phyloP scores from a whole-genome alignment of 129 eudicot species.

The Erigeron canadensis region DNA sequence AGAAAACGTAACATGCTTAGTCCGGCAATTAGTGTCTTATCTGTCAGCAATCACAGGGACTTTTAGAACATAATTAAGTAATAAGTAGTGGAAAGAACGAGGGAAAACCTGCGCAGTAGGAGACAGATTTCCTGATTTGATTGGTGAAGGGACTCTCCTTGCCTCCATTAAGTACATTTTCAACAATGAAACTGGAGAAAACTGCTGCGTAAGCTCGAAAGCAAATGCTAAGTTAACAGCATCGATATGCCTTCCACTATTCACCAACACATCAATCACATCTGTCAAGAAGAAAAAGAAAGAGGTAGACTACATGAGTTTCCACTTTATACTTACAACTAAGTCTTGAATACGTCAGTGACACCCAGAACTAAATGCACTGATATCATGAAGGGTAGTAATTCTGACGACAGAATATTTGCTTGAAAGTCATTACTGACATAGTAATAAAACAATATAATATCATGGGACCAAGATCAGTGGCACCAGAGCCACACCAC shows the following conservation, averaged over 20 bases:
- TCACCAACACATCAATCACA: conserved; percentile 83
- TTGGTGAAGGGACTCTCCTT: conserved; percentile 61
- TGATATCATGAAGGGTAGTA: neutral
- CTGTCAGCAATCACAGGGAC: neutral
- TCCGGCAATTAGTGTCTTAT: neutral
- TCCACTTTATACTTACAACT: neutral
- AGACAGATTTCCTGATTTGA: conserved; percentile 63
- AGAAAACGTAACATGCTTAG: neutral
- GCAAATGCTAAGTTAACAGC: conserved; percentile 92
- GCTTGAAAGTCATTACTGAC: neutral
- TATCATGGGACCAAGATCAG: neutral
- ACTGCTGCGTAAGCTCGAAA: conserved; percentile 84
- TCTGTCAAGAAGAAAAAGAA: conserved; percentile 44
- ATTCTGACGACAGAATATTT: neutral
- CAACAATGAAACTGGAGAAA: conserved; percentile 72
- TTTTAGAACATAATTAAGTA: neutral
- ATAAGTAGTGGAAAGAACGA: neutral
- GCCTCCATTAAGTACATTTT: conserved; percentile 89
- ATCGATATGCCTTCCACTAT: conserved; percentile 90
- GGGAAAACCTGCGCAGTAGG: conserved; percentile 54
- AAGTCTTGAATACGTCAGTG: neutral
- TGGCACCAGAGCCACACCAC: neutral
- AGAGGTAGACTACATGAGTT: neutral
- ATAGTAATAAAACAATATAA: neutral
- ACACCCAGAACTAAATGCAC: neutral